Base-by-base conservation (phyloP, 108 stramenopile species). In the Cyclotella baltica region DNA sequence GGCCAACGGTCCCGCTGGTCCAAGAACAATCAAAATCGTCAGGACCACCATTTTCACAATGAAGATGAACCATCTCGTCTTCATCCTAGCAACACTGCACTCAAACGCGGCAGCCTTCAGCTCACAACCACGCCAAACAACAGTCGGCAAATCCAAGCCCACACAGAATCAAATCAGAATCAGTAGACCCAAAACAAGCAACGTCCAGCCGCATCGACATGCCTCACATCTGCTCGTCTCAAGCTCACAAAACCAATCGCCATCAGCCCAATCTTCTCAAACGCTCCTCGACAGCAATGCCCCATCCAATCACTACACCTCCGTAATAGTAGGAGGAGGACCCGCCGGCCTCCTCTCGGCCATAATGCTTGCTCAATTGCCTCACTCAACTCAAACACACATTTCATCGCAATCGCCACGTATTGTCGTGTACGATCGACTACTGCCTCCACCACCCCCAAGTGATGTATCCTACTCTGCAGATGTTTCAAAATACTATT, bases 361-460 rank as follows among this genome's bases (percentile, higher is more conserved):
- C 25, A 72, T 82, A 22, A 77, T 77, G 81, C 59, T 77, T n/a
- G 81, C 81, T 15, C 75, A 72, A 64, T 30, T 74, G 34, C 23
- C 46, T 3, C 73, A 72, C 20, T 23, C 30, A 2, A 28, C 38
- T n/a, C 28, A 19, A 29, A 20, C 34, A 23, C 35, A 11, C 35
- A 10, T 59, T 16, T 64, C 73, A 4, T 52, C 62, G 30, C 70
- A 36, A 23, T 15, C 52, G 3, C 38, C 35, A 67, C 74, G 74
- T 23, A 73, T 79, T 61, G 40, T 47, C 15, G 76, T 85, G 1
- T 81, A 70, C 71, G 84, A 85, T 63, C 68, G 84, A 23, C 80
- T 85, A 6, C 31, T 35, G 10, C 74, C 73, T 25, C 84, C 84
- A 2, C 74, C 74, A 15, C 43, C 75, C 4, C 80, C 79, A 3